Percentiles rank a stretch among this genome's conserved stretches.
phyloP scores from a whole-genome alignment of 345 rosid species.

The Zanthoxylum bungeanum region DNA sequence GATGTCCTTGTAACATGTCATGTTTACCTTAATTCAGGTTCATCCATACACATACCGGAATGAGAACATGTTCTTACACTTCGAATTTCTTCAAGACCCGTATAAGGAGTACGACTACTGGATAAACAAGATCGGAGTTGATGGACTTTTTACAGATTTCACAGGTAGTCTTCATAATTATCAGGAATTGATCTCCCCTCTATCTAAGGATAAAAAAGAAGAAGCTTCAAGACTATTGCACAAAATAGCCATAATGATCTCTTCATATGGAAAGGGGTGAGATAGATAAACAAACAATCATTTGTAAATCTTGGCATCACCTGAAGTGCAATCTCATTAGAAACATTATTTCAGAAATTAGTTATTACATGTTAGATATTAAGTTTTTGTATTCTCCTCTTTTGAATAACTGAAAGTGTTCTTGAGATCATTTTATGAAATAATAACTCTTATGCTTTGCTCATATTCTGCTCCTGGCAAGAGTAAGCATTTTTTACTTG shows the following conservation, averaged over 20 bases:
- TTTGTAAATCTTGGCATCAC: background rate
- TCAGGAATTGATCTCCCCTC: constrained; percentile 59
- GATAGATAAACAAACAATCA: background rate
- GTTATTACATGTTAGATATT: background rate
- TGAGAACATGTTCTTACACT: constrained; percentile 60
- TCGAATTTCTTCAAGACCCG: constrained; percentile 66
- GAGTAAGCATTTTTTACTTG: too few species aligned
- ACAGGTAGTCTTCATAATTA: constrained; percentile 73
- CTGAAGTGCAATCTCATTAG: background rate
- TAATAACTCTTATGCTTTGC: background rate
- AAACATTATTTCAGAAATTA: background rate
- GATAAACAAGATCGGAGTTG: constrained; percentile 74
- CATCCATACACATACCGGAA: constrained; percentile 88
- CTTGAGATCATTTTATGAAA: background rate
- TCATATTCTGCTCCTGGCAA: background rate
- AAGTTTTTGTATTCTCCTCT: background rate
- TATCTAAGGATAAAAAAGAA: constrained; percentile 12
- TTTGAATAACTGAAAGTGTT: background rate
- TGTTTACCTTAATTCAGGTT: constrained; percentile 44
- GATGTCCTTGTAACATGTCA: background rate
- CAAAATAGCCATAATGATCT: constrained; percentile 42
- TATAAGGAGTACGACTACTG: constrained; percentile 72
- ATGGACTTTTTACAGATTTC: constrained; percentile 93
- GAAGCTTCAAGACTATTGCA: constrained; percentile 36
- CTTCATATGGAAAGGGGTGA: constrained; percentile 36